Percentiles rank a stretch among this genome's conserved stretches.
Conservation (phyloP, 2,329 filamentous ascomycete species). For the Diaporthe caulivora region DNA sequence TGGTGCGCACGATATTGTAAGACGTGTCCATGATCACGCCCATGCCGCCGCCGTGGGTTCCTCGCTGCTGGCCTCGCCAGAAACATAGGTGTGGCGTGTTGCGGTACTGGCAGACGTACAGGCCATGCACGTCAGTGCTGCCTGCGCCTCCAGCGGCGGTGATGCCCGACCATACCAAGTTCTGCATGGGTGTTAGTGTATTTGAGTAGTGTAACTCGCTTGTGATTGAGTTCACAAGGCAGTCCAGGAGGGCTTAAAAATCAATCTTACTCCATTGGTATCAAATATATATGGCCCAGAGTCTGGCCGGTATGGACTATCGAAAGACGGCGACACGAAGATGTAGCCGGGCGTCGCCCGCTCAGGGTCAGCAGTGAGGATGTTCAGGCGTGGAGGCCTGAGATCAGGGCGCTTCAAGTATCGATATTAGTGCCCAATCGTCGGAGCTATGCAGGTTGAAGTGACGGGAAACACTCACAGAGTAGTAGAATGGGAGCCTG, state of each 20-base stretch:
- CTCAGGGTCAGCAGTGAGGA: slow-evolving; percentile 12
- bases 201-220: no score
- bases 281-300: slow-evolving; percentile 35
- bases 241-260: no score
- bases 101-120: slow-evolving; percentile 28
- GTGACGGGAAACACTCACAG: background rate
- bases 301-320: slow-evolving; percentile 29
- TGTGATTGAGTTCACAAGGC: no score
- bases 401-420: slow-evolving; percentile 32
- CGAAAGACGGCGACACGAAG: slow-evolving; percentile 23
- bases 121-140: slow-evolving; percentile 7
- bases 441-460: no score
- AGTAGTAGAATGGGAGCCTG: slow-evolving; percentile 36
- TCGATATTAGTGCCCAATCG: background rate
- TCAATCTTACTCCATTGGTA: slow-evolving; percentile 27
- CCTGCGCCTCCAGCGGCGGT: slow-evolving; percentile 14
- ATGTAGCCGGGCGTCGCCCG: slow-evolving; percentile 29
- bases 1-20: slow-evolving; percentile 32
- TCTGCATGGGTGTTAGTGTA: slow-evolving; percentile 8
- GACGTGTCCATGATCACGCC: slow-evolving; percentile 30
- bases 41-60: slow-evolving; percentile 23
- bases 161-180: slow-evolving; percentile 31
- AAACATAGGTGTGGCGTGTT: slow-evolving; percentile 29
- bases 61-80: slow-evolving; percentile 34
- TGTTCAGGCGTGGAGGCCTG: slow-evolving; percentile 32